Base-by-base conservation (phyloP, 352 stramenopile species). In the Phytophthora palmivora region DNA sequence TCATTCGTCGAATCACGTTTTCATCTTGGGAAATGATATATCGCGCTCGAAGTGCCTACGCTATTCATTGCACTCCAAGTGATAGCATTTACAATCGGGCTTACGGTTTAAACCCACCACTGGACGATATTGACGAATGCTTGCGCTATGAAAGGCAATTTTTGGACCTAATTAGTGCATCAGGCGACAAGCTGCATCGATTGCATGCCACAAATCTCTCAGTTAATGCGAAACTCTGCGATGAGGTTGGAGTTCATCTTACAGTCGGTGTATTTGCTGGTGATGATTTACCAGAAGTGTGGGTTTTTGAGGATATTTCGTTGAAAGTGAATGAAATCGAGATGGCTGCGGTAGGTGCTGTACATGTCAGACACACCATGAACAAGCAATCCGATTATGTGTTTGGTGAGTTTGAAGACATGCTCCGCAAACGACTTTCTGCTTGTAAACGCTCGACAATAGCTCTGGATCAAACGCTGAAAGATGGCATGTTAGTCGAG, bases 21-120 rank as follows among this genome's bases (percentile, higher is more conserved):
- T 79, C 86, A 2, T 60, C 67, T 3, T 95, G 86, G 82, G 78
- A 93, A 42, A 92, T 95, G 86, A 78, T 95, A 8, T 95, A 90
- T 67, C 63, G 64, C 2, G 71, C 83, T 50, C 82, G 84, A 32
- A 76, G 74, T 41, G 45, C 75, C 9, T 93, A 92, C 48, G 84
- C 74, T 11, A 37, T 58, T 19, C 43, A 80, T 42, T 90, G 82
- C 28, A 89, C 84, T 3, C 28, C 69, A 4, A 16, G 36, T 7
- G 58, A 74, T 34, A 92, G 84, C 47, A 66, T 76, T 16, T 93
- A 88, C 60, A 92, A 92, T 46, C 84, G 79, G 1, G 28, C 43
- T 14, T 68, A 66, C 30, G 86, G 86, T 21, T 33, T 92, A 16
- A 93, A 93, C 24, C 68, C 74, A n/a, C 61, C 69, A 3, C 32